Evolutionary conservation across 306 rosid species (phyloP), one percentile per base, ranked within the genome.

Genomic region (Prinsepia uniflora): DNA sequence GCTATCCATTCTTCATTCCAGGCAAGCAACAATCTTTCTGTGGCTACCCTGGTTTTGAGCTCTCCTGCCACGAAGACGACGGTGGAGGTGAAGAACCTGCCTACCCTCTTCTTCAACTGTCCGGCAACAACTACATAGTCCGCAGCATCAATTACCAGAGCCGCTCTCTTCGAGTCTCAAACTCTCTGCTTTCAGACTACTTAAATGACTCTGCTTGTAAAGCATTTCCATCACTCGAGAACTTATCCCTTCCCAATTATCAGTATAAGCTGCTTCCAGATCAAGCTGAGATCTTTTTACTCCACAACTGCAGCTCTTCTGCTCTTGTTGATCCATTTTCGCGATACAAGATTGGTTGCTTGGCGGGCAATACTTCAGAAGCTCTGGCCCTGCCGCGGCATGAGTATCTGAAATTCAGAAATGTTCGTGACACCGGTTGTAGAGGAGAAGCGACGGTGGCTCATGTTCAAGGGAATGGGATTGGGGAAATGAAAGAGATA

Each of bases 11-110:
- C 48, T 81, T 65, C 80, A 81, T 84, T 11, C 0, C 13, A 10
- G 76, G 72, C 17, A 8, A 0, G 39, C 87, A 88, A 67, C 0
- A 58, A 20, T 0, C 75, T 17, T 83, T 46, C 19, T 84, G 94
- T 18, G 96, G 96, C 0, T 84, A 48, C 71, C 90, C 88, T 2
- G 86, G 91, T 68, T 90, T 90, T 19, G 48, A 13, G 0, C 17
- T 90, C 62, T 30, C 75, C 19, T 90, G 96, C 72, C 17, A 30
- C 40, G 46, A 2, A 2, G 17, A 40, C 20, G 40, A 3, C 0
- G 24, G 66, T 36, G 42, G 2, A 0, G 13, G 30, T 24, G 40
- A 2, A 1, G 30, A 68, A 0, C 30, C 52, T 24, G 83, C 57
- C 55, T 42, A 54, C 63, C 83, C 90, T 36, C 22, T 75, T 53